Base-by-base conservation (phyloP, 768 basidiomycete genomes). In the Exidia glandulosa region DNA sequence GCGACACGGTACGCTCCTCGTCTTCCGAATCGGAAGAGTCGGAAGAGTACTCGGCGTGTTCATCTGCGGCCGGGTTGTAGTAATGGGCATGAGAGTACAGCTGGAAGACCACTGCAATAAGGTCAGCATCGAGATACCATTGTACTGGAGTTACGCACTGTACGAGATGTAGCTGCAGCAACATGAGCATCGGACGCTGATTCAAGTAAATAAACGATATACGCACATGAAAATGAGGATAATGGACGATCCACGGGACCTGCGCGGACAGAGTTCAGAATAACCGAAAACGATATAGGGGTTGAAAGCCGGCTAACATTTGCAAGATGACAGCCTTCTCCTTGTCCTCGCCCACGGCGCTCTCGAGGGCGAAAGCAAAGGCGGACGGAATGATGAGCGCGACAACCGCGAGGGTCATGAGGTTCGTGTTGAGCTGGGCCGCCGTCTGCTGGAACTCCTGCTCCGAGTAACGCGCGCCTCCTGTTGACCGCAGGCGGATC, bases 371-470 rank as follows among this genome's bases (percentile, higher is more conserved):
- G 63, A 63, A 75, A 74, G 60, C 56, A 32, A 74, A 75, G 5
- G 71, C 72, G 1, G 71, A 68, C 3, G 73, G 73, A 57, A 75
- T 72, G 32, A 73, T 62, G 33, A 75, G 68, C 14, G 73, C 71
- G 48, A 73, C 72, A 56, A 74, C 72, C 16, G 71, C 67, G 56
- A 73, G 71, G 13, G 72, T 62, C 30, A 74, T 69, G 19, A 73
- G 62, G 1, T 70, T 72, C 31, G 70, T 64, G 61, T 72, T 72
- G 59, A 74, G 66, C 57, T 72, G 72, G 4, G 72, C 79, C 3
- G 80, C 79, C 69, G 80, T 81, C 6, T 77, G 74, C 61, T 79
- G 78, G 66, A 81, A 80, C 60, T 76, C 74, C 64, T 81, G 81
- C 55, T 79, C 77, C 34, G 72, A 71, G 68, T 79, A 83, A 58